Conservation (phyloP, 257 asterid species). For the Scutellaria barbata region DNA sequence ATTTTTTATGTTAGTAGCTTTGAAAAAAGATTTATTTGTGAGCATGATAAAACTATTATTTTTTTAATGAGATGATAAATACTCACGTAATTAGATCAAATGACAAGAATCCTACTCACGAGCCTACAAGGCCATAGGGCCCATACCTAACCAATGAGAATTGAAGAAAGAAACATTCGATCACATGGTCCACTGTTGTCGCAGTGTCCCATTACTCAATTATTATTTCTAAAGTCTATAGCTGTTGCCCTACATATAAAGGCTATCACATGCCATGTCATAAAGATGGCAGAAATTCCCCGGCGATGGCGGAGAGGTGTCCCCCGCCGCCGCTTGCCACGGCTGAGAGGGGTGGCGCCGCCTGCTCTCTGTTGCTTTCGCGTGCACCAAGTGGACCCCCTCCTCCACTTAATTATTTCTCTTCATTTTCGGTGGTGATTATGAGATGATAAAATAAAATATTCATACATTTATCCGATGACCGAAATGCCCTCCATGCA, state of each 20-base stretch:
- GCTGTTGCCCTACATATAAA: constrained; percentile 33
- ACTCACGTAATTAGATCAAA: no score
- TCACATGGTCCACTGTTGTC: constrained; percentile 26
- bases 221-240: constrained; percentile 15
- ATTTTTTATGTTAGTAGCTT: no score
- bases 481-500: constrained; percentile 29
- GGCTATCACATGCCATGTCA: constrained; percentile 34
- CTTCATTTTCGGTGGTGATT: constrained; percentile 35
- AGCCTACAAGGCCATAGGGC: not conserved
- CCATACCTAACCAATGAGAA: constrained; percentile 3
- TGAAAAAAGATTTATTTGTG: no score
- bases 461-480: constrained; percentile 2
- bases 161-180: not conserved
- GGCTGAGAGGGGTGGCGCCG: constrained; percentile 18
- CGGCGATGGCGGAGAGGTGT: constrained; percentile 16
- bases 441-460: not conserved
- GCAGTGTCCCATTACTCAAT: constrained; percentile 13
- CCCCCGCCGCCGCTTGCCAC: constrained; percentile 24
- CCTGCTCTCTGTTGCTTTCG: constrained; percentile 17
- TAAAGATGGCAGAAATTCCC: not conserved
- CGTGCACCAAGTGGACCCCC: constrained; percentile 37
- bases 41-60: no score
- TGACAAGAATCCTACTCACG: no score
- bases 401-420: constrained; percentile 9
- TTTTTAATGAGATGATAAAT: no score